Percentiles rank a stretch among this genome's conserved stretches.
Conservation (phyloP, 352 stramenopile genomes). For the Phytophthora fragariaefolia region DNA sequence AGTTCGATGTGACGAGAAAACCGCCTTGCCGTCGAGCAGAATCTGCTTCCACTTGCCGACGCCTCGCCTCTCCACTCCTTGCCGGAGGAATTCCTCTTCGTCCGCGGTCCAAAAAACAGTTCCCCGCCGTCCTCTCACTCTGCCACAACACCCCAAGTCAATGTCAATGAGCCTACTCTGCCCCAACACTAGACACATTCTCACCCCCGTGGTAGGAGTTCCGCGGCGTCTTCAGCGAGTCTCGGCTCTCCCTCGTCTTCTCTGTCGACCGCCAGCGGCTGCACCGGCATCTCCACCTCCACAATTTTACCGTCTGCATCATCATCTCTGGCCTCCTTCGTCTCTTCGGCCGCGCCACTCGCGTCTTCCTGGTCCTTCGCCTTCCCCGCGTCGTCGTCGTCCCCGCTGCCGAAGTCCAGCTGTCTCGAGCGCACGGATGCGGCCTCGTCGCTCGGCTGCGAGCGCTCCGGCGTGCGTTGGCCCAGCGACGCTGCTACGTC, state of each 20-base stretch:
- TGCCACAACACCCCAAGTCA: not conserved
- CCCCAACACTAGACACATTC: not conserved
- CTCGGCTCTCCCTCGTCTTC: not conserved
- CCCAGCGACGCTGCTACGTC: slow-evolving; percentile 28
- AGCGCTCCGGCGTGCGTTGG: slow-evolving; percentile 14
- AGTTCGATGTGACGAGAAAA: slow-evolving; percentile 58
- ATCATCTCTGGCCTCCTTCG: not conserved
- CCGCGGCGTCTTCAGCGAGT: not conserved
- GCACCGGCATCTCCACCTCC: slow-evolving; percentile 1
- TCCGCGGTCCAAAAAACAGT: slow-evolving; percentile 50
- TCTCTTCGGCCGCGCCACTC: not conserved
- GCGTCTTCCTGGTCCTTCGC: slow-evolving; percentile 3
- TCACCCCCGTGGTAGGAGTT: not conserved
- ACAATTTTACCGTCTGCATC: not conserved
- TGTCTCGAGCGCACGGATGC: slow-evolving; percentile 37
- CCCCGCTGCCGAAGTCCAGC: slow-evolving; percentile 40
- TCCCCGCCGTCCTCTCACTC: slow-evolving; percentile 26
- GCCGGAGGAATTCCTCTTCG: slow-evolving; percentile 51
- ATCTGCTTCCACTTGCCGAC: slow-evolving; percentile 59
- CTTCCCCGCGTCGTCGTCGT: slow-evolving; percentile 19
- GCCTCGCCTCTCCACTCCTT: slow-evolving; percentile 50
- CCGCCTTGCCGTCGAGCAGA: slow-evolving; percentile 33
- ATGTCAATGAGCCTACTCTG: not conserved
- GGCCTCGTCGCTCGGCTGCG: slow-evolving; percentile 8
- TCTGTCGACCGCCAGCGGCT: not conserved